A percentile compares a stretch with the other conserved stretches of the same genome.
These are phyloP conservation scores for Jatropha podagrica DNA, from an alignment of 441 rosid genomes.

Conservation along the genomic window DNA sequence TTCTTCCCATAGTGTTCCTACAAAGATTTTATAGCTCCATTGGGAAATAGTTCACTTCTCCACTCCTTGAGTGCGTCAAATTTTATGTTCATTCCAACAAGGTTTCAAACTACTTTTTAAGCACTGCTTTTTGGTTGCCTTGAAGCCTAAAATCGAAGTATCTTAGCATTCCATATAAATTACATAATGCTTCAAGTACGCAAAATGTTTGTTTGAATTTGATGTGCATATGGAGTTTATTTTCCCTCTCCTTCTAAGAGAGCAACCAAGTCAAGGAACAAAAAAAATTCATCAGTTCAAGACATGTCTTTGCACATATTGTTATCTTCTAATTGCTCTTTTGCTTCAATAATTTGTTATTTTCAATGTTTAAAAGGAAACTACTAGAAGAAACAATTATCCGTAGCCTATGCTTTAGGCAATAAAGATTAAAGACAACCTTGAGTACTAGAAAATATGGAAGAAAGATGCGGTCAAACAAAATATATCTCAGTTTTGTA, in stretches of 20 bases:
- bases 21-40: not conserved
- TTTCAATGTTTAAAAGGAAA: not conserved
- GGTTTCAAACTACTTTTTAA: too few relatives aligned
- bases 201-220: too few relatives aligned
- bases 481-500: too few relatives aligned
- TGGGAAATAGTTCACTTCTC: not conserved
- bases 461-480: too few relatives aligned
- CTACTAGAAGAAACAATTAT: too few relatives aligned
- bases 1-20: not conserved
- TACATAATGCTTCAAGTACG: not conserved
- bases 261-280: too few relatives aligned
- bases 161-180: not conserved
- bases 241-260: not conserved
- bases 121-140: not conserved
- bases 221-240: not conserved
- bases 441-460: too few relatives aligned
- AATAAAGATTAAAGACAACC: too few relatives aligned
- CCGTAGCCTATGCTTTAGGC: too few relatives aligned
- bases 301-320: not conserved
- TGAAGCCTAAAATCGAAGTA: not conserved
- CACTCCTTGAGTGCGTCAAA: not conserved
- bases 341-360: not conserved
- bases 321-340: not conserved
- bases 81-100: not conserved
- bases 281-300: too few relatives aligned